Base-by-base conservation (phyloP, 495 filamentous ascomycete genomes). In the Daldinia grandis region DNA sequence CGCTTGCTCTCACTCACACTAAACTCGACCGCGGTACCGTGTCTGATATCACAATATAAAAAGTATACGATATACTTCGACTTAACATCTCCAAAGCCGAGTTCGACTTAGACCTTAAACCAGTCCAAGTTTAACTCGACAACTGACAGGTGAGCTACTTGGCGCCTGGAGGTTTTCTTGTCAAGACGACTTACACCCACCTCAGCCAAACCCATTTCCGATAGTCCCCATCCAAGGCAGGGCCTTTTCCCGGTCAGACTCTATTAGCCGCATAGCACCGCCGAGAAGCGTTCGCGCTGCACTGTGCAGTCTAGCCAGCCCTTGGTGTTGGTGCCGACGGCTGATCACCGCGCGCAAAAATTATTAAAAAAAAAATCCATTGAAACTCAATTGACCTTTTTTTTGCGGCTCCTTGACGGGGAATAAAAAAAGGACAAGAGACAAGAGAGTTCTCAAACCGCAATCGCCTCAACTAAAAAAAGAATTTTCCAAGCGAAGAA, bases 221-320 rank as follows among this genome's bases (percentile, higher is more conserved):
- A 72, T 67, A 73, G 40, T 73, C 65, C 33, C 64, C 70, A 73
- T 73, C 56, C 35, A 54, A 73, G 65, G 61, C 70, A 65, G 70
- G 70, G 69, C 65, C 62, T 68, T 73, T 73, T 73, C 65, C 65
- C 70, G 64, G 64, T 68, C 64, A 68, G 59, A 73, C 56, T 73
- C 50, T 68, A 73, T 73, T 73, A 73, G 70, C 70, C 70, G 70
- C 70, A 73, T 73, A 73, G 64, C 70, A 73, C 64, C 70, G 70
- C 70, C 70, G 70, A 73, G 61, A 72, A 31, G 47, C 57, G 53
- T 64, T 59, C 58, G 58, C 54, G 64, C 63, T 68, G 61, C 64
- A 68, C 70, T 68, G 70, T 68, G 61, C 70, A 62, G 54, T 72
- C 51, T 66, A 67, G 63, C 62, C 19, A 62, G 33, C 62, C 64